Conservation (phyloP, 352 stramenopile species). For the Globisporangium megalacanthum region DNA sequence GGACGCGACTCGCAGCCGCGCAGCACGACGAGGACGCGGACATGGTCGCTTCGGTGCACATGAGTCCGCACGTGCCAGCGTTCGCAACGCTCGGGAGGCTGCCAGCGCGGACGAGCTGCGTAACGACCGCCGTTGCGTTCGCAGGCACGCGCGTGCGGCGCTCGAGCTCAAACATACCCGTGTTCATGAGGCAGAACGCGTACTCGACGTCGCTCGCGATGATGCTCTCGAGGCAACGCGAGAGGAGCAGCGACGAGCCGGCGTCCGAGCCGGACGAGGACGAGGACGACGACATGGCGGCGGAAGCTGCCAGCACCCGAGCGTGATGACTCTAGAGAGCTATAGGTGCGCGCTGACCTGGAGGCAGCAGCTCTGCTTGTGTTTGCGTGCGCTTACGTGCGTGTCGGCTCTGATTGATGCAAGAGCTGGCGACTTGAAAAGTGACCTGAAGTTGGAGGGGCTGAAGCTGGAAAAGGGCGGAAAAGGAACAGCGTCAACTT, state of each 20-base stretch:
- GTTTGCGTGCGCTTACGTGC: too few species aligned
- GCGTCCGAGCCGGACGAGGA: constrained; percentile 16
- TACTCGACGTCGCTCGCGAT: constrained; percentile 36
- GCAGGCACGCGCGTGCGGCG: constrained; percentile 6
- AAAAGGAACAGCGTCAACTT: too few species aligned
- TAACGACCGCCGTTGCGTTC: constrained; percentile 3
- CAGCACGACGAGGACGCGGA: constrained; percentile 35
- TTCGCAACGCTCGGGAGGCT: constrained; percentile 8
- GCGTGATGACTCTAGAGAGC: constrained; percentile 16
- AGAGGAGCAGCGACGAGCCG: constrained; percentile 18
- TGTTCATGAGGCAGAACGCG: constrained; percentile 61
- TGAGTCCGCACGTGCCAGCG: constrained; percentile 22
- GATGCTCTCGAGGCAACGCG: constrained; percentile 31
- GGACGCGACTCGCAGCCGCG: constrained; percentile 15
- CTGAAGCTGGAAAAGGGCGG: too few species aligned
- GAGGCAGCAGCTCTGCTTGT: too few species aligned
- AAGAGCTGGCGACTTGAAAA: too few species aligned
- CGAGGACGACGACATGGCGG: not conserved
- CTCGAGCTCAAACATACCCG: constrained; percentile 42
- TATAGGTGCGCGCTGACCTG: too few species aligned
- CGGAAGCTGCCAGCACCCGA: not conserved
- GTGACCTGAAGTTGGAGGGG: too few species aligned
- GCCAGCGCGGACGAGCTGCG: constrained; percentile 2
- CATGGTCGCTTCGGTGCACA: constrained; percentile 25
- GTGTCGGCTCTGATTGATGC: too few species aligned